Evolutionary conservation across 441 rosid genomes (phyloP).

Genomic region (Raphanus hybrid): DNA sequence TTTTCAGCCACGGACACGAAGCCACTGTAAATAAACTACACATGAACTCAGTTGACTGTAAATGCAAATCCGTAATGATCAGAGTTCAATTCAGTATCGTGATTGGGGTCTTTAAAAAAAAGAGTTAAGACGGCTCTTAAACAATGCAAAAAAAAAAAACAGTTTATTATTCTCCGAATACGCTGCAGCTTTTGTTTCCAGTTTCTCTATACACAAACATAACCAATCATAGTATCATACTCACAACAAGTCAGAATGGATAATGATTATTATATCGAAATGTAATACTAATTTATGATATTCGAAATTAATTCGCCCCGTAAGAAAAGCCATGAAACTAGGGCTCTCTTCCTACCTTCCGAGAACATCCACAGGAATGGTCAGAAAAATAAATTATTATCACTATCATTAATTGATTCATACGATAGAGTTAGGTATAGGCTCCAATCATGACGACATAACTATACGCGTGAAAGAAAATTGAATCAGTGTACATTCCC

Average conservation of each 20-base stretch:
- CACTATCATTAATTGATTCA: slow-evolving; percentile 2
- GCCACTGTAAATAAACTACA: neutral
- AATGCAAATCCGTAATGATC: neutral
- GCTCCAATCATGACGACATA: slow-evolving; percentile 7
- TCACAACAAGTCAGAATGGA: neutral
- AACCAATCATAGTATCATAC: neutral
- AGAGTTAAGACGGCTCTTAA: neutral
- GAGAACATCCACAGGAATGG: slow-evolving; percentile 28
- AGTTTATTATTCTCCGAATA: neutral
- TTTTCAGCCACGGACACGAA: neutral
- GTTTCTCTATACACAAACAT: neutral
- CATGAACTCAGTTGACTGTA: neutral
- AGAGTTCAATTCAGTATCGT: neutral
- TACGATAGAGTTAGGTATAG: neutral
- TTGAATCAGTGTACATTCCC: slow-evolving; percentile 3
- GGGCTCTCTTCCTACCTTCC: slow-evolving; percentile 29
- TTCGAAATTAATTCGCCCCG: slow-evolving; percentile 22
- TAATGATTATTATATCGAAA: slow-evolving; percentile 18
- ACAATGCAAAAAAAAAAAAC: neutral
- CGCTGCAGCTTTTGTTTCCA: neutral
- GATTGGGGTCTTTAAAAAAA: neutral
- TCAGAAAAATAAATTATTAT: slow-evolving; percentile 23
- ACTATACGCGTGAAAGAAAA: neutral
- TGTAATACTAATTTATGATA: neutral
- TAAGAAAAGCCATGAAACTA: slow-evolving; percentile 35